phyloP scores from a whole-genome alignment of 331 rosid genomes.

The Malus hybrid region DNA sequence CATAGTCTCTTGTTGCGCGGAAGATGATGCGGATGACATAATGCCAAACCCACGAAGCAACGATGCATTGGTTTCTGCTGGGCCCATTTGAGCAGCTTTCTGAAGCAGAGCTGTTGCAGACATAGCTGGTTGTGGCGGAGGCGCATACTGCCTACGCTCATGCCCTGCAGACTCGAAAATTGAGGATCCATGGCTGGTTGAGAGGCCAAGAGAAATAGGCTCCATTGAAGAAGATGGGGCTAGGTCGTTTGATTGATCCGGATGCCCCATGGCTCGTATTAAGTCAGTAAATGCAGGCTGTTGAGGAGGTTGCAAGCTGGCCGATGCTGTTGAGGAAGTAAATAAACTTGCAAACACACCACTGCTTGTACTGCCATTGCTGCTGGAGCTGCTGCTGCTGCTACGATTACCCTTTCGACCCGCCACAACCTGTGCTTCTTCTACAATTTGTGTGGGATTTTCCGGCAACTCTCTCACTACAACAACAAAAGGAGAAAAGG shows the following conservation, averaged over 20 bases:
- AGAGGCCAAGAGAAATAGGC: conserved; percentile 79
- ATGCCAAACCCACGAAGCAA: conserved; percentile 81
- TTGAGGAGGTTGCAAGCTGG: conserved; percentile 52
- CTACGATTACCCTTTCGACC: conserved; percentile 37
- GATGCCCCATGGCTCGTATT: conserved; percentile 52
- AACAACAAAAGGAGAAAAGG: conserved; percentile 7
- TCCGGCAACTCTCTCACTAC: conserved; percentile 39
- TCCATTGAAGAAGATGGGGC: conserved; percentile 46
- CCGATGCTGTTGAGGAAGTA: conserved; percentile 66
- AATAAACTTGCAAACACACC: conserved; percentile 83
- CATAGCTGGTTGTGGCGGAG: conserved; percentile 77
- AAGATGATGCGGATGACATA: conserved; percentile 49
- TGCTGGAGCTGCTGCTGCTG: conserved; percentile 38
- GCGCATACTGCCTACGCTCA: conserved; percentile 63
- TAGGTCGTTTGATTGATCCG: conserved; percentile 44
- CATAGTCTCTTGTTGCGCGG: conserved; percentile 45
- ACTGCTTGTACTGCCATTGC: conserved; percentile 50
- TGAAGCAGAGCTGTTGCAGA: conserved; percentile 97
- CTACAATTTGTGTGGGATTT: conserved; percentile 36
- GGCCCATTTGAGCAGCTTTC: conserved; percentile 97
- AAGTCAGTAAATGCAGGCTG: conserved; percentile 57
- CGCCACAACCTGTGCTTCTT: conserved; percentile 37
- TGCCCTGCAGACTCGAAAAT: conserved; percentile 65
- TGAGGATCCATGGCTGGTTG: conserved; percentile 57
- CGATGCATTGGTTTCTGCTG: conserved; percentile 65